phyloP scores from a whole-genome alignment of 2,329 filamentous ascomycete species.

The Penicillium sp. region DNA sequence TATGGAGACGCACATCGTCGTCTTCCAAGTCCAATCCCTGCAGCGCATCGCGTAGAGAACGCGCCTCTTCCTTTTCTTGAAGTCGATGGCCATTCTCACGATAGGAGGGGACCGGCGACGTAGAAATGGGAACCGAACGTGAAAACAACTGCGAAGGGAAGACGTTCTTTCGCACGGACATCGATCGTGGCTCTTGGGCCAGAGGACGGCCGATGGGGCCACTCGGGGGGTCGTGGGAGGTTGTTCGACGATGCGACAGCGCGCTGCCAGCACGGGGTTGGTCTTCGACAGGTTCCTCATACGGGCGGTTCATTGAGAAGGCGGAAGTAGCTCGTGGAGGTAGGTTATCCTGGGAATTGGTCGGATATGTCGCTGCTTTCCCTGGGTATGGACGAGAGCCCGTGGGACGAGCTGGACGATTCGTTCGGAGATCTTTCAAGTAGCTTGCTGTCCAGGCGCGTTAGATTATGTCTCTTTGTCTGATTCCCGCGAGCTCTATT shows the following conservation, averaged over 20 bases:
- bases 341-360: conserved; percentile 27
- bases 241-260: conserved; percentile 40
- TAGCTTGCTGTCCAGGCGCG: conserved; percentile 51
- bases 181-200: conserved; percentile 38
- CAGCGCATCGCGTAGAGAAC: conserved; percentile 56
- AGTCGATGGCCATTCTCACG: conserved; percentile 55
- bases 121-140: conserved; percentile 21
- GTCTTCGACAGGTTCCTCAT: conserved; percentile 22
- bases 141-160: conserved; percentile 38
- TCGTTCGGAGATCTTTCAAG: conserved; percentile 59
- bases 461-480: conserved; percentile 6
- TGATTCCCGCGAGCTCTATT: not conserved
- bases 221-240: conserved; percentile 29
- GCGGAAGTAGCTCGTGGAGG: conserved; percentile 46
- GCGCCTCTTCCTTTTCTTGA: conserved; percentile 60
- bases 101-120: conserved; percentile 48
- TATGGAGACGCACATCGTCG: conserved; percentile 54
- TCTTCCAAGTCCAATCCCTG: conserved; percentile 59
- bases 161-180: conserved; percentile 35
- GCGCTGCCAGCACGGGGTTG: conserved; percentile 41
- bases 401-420: conserved; percentile 57
- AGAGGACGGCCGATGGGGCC: conserved; percentile 38
- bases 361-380: conserved; percentile 39
- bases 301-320: conserved; percentile 37
- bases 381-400: conserved; percentile 61